phyloP scores from a whole-genome alignment of 1,284 basidiomycete genomes.

The Tilletia caries region DNA sequence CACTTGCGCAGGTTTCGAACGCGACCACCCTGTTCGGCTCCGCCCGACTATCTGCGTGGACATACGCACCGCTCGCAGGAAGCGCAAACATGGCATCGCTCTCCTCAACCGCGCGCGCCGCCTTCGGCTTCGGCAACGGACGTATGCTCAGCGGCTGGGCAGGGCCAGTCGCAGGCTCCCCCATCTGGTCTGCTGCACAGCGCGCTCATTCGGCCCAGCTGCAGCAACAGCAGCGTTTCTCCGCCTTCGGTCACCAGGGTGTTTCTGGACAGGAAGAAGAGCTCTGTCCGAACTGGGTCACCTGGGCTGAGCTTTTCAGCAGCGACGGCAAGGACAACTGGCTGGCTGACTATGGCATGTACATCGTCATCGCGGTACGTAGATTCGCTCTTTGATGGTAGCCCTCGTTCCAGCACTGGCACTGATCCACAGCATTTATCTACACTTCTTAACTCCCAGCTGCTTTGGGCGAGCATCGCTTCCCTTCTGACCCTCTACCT shows the following conservation, averaged over 20 bases:
- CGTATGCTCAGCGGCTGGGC: constrained; percentile 39
- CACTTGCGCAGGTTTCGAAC: neutral
- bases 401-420: neutral
- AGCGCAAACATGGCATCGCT: neutral
- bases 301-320: constrained; percentile 60
- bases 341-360: constrained; percentile 68
- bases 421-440: too few species aligned
- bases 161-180: constrained; percentile 40
- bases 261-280: constrained; percentile 31
- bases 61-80: constrained; percentile 16
- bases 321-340: constrained; percentile 43
- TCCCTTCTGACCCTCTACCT: constrained; percentile 78
- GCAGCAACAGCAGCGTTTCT: constrained; percentile 6
- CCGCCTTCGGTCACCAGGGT: constrained; percentile 17
- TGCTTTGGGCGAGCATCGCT: constrained; percentile 40
- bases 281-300: constrained; percentile 68
- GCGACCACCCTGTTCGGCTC: neutral
- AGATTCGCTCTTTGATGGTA: neutral
- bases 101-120: neutral
- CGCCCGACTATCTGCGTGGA: constrained; percentile 16
- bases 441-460: neutral
- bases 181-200: constrained; percentile 24
- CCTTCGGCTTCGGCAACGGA: constrained; percentile 7
- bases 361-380: constrained; percentile 58
- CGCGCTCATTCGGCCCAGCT: constrained; percentile 15